Evolutionary conservation across 306 rosid species (phyloP).

Genomic region (Sophora flavescens): DNA sequence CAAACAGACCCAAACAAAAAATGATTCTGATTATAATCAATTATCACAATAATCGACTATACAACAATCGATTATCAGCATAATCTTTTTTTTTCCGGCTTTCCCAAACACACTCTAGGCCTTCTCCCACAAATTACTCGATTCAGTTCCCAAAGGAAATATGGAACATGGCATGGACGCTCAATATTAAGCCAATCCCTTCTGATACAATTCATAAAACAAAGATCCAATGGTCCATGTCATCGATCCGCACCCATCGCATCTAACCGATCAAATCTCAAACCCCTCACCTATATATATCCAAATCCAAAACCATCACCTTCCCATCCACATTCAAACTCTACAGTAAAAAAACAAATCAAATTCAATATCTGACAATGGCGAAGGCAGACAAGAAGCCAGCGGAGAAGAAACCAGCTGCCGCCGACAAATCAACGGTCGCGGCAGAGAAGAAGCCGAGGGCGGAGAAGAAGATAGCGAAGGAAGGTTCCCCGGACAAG

Average conservation of each 20-base stretch:
- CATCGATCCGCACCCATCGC: slow-evolving; percentile 42
- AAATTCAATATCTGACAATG: neutral
- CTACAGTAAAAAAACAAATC: neutral
- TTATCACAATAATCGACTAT: too few relatives aligned
- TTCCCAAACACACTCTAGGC: too few relatives aligned
- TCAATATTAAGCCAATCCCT: neutral
- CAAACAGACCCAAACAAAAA: too few relatives aligned
- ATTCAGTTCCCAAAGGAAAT: neutral
- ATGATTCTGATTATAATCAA: too few relatives aligned
- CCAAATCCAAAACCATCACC: neutral
- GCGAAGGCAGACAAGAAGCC: slow-evolving; percentile 66
- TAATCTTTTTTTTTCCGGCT: too few relatives aligned
- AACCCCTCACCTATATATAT: neutral
- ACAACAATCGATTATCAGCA: too few relatives aligned
- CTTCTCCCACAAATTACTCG: slow-evolving; percentile 41
- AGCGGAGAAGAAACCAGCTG: slow-evolving; percentile 63
- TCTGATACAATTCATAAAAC: slow-evolving; percentile 28
- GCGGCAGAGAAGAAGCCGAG: slow-evolving; percentile 65
- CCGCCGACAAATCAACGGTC: slow-evolving; percentile 53
- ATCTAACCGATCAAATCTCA: slow-evolving; percentile 38
- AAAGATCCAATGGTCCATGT: slow-evolving; percentile 34
- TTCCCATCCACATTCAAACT: neutral
- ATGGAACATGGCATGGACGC: neutral
- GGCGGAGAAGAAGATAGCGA: slow-evolving; percentile 64
- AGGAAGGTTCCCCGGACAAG: slow-evolving; percentile 54